Evolutionary conservation across 208 protist genomes (phyloP).

Genomic region (Borovskyia barvae): DNA sequence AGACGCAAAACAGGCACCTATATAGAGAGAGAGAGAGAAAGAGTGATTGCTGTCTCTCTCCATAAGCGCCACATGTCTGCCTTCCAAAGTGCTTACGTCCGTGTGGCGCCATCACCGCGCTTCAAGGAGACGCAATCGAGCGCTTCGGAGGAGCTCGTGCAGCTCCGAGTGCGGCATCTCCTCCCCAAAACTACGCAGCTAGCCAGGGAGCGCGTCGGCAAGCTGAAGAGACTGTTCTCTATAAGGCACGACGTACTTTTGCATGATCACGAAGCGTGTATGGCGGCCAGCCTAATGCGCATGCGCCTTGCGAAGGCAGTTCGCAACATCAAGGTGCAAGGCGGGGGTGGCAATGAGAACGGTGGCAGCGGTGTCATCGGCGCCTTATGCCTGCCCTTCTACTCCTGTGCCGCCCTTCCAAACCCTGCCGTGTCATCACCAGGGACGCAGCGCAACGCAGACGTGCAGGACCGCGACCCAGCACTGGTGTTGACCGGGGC

Average conservation of each 20-base stretch:
- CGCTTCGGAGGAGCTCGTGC: slow-evolving; percentile 36
- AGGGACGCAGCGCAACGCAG: neutral
- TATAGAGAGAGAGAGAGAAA: neutral
- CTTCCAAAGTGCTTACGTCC: slow-evolving; percentile 19
- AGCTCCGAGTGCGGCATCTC: slow-evolving; percentile 40
- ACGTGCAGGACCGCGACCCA: neutral
- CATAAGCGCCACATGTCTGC: no score
- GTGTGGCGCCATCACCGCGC: slow-evolving; percentile 27
- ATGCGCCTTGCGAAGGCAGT: slow-evolving; percentile 72
- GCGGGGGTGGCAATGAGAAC: neutral
- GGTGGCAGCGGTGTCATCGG: slow-evolving; percentile 23
- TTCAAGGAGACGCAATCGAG: slow-evolving; percentile 10
- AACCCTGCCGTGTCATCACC: neutral
- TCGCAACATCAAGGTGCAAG: slow-evolving; percentile 70
- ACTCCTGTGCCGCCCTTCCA: slow-evolving; percentile 47
- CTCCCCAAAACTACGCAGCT: slow-evolving; percentile 48
- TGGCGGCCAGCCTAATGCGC: slow-evolving; percentile 27
- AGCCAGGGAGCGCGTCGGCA: slow-evolving; percentile 40
- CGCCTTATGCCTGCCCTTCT: slow-evolving; percentile 69
- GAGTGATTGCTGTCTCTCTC: neutral
- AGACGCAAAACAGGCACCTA: neutral
- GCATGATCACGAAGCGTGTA: slow-evolving; percentile 28
- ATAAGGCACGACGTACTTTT: slow-evolving; percentile 23
- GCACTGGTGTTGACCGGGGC: slow-evolving; percentile 53
- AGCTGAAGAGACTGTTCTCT: slow-evolving; percentile 64